These are phyloP conservation scores for Ensete ventricosum DNA, from an alignment of 176 grass and related monocot genomes.

Conservation along the genomic window DNA sequence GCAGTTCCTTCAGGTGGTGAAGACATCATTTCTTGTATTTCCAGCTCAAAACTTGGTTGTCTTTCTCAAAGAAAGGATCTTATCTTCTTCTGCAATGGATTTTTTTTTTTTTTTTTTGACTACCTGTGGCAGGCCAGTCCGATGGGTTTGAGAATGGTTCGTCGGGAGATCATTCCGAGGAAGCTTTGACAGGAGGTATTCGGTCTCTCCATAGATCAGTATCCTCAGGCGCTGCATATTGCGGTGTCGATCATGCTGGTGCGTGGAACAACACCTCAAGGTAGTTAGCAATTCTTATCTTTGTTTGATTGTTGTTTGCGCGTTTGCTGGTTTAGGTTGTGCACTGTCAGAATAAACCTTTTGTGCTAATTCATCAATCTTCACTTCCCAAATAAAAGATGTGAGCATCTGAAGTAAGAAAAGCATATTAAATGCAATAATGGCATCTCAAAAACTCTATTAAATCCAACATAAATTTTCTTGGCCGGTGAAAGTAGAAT, in stretches of 20 bases:
- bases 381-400: too few species aligned
- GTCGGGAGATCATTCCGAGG: constrained; percentile 55
- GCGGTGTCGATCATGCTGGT: constrained; percentile 40
- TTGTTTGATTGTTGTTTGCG: neutral
- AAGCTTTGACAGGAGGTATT: constrained; percentile 38
- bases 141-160: constrained; percentile 17
- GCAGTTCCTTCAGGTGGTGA: constrained; percentile 39
- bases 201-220: constrained; percentile 50
- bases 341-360: too few species aligned
- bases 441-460: too few species aligned
- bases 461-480: neutral
- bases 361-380: too few species aligned
- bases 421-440: too few species aligned
- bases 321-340: neutral
- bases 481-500: neutral
- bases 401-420: too few species aligned
- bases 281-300: constrained; percentile 17
- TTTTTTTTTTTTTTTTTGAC: neutral
- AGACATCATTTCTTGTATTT: neutral
- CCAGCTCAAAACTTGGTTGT: neutral
- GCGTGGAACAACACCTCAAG: constrained; percentile 67
- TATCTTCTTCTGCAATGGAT: neutral
- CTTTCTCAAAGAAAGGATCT: neutral
- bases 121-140: constrained; percentile 34
- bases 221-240: constrained; percentile 36